Conservation (phyloP, 345 rosid species). For the Populus deltoides region DNA sequence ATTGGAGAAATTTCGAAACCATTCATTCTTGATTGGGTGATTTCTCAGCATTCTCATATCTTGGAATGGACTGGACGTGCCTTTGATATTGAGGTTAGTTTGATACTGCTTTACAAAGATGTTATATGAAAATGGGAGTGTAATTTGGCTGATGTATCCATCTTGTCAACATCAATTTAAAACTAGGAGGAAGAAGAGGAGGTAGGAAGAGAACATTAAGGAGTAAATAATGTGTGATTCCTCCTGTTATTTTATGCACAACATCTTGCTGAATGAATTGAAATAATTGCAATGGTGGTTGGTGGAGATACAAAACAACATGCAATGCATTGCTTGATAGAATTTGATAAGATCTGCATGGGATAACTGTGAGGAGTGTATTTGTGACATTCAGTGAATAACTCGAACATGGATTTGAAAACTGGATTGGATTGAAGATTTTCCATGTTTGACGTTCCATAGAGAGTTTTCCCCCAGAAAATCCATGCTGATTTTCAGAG, state of each 20-base stretch:
- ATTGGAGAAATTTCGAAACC: slow-evolving; percentile 68
- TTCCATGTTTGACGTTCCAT: neutral
- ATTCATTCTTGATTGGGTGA: slow-evolving; percentile 91
- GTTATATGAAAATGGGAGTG: neutral
- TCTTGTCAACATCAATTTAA: neutral
- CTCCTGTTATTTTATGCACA: neutral
- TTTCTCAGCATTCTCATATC: slow-evolving; percentile 82
- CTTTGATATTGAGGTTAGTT: slow-evolving; percentile 82
- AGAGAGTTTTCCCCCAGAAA: neutral
- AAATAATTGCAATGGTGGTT: neutral
- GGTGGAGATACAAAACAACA: neutral
- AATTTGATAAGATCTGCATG: neutral
- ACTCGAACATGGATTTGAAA: too few species aligned
- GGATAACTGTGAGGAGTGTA: neutral
- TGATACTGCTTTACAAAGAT: slow-evolving; percentile 6
- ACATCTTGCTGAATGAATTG: neutral
- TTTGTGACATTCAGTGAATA: neutral
- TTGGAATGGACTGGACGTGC: slow-evolving; percentile 94
- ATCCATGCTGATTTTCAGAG: neutral
- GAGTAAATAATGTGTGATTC: neutral
- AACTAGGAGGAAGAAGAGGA: neutral
- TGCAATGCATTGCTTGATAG: neutral
- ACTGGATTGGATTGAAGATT: neutral
- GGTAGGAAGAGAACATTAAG: neutral
- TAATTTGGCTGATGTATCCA: neutral